These are phyloP conservation scores for Capronia coronata DNA, from an alignment of 2,329 filamentous ascomycete genomes.

Conservation along the genomic window DNA sequence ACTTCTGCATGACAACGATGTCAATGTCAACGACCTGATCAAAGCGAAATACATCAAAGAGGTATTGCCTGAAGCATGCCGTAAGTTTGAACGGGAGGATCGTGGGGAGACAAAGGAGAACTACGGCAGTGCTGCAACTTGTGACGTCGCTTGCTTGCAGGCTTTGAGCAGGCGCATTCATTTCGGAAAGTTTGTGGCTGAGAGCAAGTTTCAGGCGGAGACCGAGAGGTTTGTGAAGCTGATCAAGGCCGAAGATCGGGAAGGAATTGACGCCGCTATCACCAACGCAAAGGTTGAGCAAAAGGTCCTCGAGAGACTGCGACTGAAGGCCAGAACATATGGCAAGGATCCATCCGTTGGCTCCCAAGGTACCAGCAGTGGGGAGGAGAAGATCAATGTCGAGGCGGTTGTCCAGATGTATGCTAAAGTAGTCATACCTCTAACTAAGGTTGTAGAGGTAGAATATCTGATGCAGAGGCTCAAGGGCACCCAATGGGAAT, in stretches of 20 bases:
- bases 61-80: constrained; percentile 78
- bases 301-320: constrained; percentile 79
- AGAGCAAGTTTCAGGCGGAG: constrained; percentile 86
- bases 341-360: constrained; percentile 73
- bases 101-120: constrained; percentile 84
- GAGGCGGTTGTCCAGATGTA: constrained; percentile 90
- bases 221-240: constrained; percentile 70
- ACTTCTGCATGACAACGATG: constrained; percentile 79
- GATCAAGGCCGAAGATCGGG: constrained; percentile 72
- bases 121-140: constrained; percentile 86
- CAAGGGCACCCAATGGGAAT: constrained; percentile 47
- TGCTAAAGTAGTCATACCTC: constrained; percentile 81
- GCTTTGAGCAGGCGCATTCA: constrained; percentile 85
- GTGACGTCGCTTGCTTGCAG: constrained; percentile 84
- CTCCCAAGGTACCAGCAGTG: constrained; percentile 35
- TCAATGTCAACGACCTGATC: constrained; percentile 84
- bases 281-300: constrained; percentile 83
- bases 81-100: constrained; percentile 68
- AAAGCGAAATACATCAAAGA: constrained; percentile 76
- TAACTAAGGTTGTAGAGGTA: constrained; percentile 98
- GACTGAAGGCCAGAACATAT: constrained; percentile 87
- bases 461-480: constrained; percentile 96
- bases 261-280: constrained; percentile 81
- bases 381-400: constrained; percentile 70
- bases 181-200: constrained; percentile 97